Evolutionary conservation across 257 asterid species (phyloP), one percentile per base, ranked within the genome.

Genomic region (Petunia secreta): DNA sequence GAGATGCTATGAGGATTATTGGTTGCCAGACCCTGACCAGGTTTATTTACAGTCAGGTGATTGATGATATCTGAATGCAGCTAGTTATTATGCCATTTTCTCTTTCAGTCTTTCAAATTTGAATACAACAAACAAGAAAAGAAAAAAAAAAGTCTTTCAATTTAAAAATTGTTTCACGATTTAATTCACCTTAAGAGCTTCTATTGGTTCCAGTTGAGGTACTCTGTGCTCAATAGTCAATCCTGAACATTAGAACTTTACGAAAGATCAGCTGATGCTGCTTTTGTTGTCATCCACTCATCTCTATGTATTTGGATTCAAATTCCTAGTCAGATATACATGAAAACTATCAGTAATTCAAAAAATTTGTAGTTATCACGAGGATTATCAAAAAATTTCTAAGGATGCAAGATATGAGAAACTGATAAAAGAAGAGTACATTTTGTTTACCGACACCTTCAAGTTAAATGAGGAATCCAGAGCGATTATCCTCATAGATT

Each of bases 1-100:
- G 82, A 80, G 97, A 94, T 79, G 86, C 80, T 60, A 55, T 87
- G 81, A 86, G 87, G 86, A 90, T 90, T 75, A 83, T 87, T 79
- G 99, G 99, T 78, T 96, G 97, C 83, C 96, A 92, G 81, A 89
- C 89, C 44, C 89, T 96, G 71, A 89, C 97, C 43, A 81, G 87
- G 63, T 93, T 96, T 82, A 91, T 93, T 59, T 89, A 91, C 87
- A 85, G 91, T 85, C 99, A 96, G 99, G 99, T 95, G 82, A 81
- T 81, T 76, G 80, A 1, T 67, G 10, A 50, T 73, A 34, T 71
- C 34, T 10, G 77, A 34, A 71, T 71, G 77, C 60, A 46, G 77
- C 25, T 71, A 4, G 46, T 16, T 46, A 10, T 46, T 25, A 10
- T 48, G 44, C 34, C 59, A 34, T 10, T 10, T 71, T 71, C 44